Base-by-base conservation (phyloP, 1,139 yeast species). In the Saccharomyces pastorianus region DNA sequence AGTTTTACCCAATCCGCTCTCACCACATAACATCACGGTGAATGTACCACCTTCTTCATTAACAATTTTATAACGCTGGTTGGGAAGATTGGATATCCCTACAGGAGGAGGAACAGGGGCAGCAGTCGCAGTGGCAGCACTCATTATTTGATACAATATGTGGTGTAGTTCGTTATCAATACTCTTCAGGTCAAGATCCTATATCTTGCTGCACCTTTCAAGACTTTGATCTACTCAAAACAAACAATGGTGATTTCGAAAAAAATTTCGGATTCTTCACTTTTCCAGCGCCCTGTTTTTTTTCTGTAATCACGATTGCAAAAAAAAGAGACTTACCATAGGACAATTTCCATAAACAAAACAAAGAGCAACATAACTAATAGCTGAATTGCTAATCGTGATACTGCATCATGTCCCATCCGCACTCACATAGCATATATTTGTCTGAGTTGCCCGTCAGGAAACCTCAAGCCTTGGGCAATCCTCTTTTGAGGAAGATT, bases 11-110 rank as follows among this genome's bases (percentile, higher is more conserved):
- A 90, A 77, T 5, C 98, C 98, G 55, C 93, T 84, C 73, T 91
- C 98, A 64, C 99, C 99, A 49, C 95, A 95, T 47, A 93, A 85
- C 97, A 93, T 89, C 61, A 93, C 65, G 52, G 97, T 93, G 76
- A 91, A 88, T 26, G 86, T 81, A 56, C 96, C 91, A 48, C 98
- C 99, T 61, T 84, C 80, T 64, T 88, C 86, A 61, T 95, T 86
- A 54, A 91, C 90, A 63, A 89, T 85, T 71, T 89, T 91, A 75
- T 88, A 89, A 85, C 95, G 81, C 76, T 93, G 99, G 69, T 90
- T 90, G 55, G 99, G 98, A 65, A 93, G 79, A 65, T 88, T 87
- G 55, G 95, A 82, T 64, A 91, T 84, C 59, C 99, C 99, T 61
- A 91, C 76, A 5, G 44, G 44, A 4, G 44, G 44, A 5, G 60